Evolutionary conservation across 1,139 yeast species (phyloP).

Genomic region (Barnettozyma hawaiiensis): DNA sequence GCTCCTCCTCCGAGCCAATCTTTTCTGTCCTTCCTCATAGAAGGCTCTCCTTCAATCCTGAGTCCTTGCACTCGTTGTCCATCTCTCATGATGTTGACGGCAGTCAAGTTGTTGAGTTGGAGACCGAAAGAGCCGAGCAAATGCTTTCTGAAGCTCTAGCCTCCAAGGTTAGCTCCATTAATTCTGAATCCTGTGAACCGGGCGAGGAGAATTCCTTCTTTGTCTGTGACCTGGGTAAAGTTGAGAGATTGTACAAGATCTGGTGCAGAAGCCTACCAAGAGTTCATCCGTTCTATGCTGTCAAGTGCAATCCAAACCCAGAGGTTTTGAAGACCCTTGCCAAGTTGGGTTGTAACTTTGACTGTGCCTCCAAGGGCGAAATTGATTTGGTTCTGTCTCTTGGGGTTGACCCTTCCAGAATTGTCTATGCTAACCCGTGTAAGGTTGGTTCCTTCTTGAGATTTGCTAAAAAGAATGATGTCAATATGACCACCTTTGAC

Average conservation of each 20-base stretch:
- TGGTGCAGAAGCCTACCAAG: conserved; percentile 69
- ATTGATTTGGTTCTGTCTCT: conserved; percentile 59
- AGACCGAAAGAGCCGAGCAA: conserved; percentile 17
- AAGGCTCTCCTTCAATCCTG: conserved; percentile 2
- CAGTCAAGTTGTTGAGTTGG: conserved; percentile 11
- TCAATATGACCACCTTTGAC: conserved; percentile 82
- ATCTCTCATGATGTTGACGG: background rate
- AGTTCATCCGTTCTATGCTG: conserved; percentile 84
- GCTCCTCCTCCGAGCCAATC: conserved; percentile 4
- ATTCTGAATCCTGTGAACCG: conserved; percentile 58
- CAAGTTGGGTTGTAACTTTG: conserved; percentile 69
- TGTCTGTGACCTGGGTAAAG: conserved; percentile 78
- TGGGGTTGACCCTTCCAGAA: conserved; percentile 60
- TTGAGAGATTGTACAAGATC: conserved; percentile 49
- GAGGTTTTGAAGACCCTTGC: conserved; percentile 55
- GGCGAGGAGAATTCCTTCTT: conserved; percentile 87
- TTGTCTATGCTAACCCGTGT: conserved; percentile 92
- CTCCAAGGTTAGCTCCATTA: conserved; percentile 41
- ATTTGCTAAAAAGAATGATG: conserved; percentile 51
- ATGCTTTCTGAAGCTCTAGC: conserved; percentile 39
- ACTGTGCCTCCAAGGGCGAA: conserved; percentile 89
- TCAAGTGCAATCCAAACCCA: conserved; percentile 82
- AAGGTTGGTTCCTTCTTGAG: conserved; percentile 78
- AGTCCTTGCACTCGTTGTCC: background rate
- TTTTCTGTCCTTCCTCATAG: background rate